phyloP scores from a whole-genome alignment of 2,329 filamentous ascomycete species.

The Furcasterigmium sp. region DNA sequence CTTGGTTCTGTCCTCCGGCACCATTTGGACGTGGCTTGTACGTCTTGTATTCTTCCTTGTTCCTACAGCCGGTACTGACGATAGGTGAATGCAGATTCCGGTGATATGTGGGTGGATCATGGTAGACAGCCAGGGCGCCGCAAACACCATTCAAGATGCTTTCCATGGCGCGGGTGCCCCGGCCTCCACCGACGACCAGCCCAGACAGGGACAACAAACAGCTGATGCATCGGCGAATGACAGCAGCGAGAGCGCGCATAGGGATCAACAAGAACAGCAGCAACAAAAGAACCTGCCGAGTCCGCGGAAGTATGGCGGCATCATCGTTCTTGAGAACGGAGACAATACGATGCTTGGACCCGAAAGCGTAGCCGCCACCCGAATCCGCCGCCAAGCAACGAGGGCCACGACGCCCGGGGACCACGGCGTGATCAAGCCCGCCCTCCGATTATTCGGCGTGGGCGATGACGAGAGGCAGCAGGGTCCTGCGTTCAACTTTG shows the following conservation, averaged over 20 bases:
- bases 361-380: not conserved
- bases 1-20: constrained; percentile 10
- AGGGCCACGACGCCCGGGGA: not conserved
- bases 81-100: constrained; percentile 7
- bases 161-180: constrained; percentile 5
- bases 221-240: not conserved
- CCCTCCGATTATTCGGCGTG: constrained; percentile 6
- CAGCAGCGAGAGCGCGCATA: not conserved
- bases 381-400: not conserved
- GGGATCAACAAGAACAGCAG: not conserved
- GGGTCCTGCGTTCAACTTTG: constrained; percentile 14
- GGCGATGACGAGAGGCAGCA: constrained; percentile 13
- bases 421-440: not conserved
- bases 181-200: not conserved
- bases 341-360: not conserved
- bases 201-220: not conserved
- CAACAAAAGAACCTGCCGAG: not conserved
- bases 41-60: not conserved
- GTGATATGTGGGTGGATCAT: constrained; percentile 12
- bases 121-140: constrained; percentile 10
- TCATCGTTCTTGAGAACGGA: not conserved
- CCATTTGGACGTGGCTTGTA: constrained; percentile 15
- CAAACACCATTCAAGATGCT: constrained; percentile 7
- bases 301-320: not conserved
- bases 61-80: not conserved